Base-by-base conservation (phyloP, 129 eudicot species). In the Oenanthe sinensis region DNA sequence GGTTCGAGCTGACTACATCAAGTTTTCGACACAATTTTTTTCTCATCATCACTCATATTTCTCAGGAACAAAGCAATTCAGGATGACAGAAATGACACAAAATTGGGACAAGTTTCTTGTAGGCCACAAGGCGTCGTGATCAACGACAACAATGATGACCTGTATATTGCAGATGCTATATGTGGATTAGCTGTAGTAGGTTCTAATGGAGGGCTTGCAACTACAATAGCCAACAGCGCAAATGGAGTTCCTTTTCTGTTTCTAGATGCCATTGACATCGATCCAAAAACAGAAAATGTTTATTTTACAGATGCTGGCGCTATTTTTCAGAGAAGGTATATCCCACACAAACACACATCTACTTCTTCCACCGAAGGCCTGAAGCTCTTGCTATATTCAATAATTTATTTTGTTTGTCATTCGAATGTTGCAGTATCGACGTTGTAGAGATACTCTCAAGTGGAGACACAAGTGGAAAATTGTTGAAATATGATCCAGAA, bases 261-360 rank as follows among this genome's bases (percentile, higher is more conserved):
- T 67, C 72, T 14, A 14, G 42, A 67, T 33, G 2, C 72, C 42
- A 33, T 67, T 26, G 72, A 67, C 37, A 33, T 67, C 10, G 72
- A 67, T 30, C 20, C 9, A 67, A 6, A 30, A 26, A 67, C 72
- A 67, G 0, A 67, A 30, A 33, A 43, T 26, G 72, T 67, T 67
- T 67, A 67, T 67, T 67, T 67, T 67, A 67, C 72, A 14, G 72
- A 67, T 67, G 72, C 72, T 67, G 72, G 72, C 3, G 22, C 72
- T 30, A 67, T 67, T 5, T 67, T 67, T 15, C 72, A 33, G 1
- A 28, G 15, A 13, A 67, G 43, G 72, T 67, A 20, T n/a, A 22
- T n/a, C 3, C 9, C 68, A 60, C 68, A 58, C 0, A 33, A 33
- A 60, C 68, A 10, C 24, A 24, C 8, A n/a, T 17, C 60, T 24